Conservation (phyloP, 495 filamentous ascomycete species). For the Penicillium salamii region DNA sequence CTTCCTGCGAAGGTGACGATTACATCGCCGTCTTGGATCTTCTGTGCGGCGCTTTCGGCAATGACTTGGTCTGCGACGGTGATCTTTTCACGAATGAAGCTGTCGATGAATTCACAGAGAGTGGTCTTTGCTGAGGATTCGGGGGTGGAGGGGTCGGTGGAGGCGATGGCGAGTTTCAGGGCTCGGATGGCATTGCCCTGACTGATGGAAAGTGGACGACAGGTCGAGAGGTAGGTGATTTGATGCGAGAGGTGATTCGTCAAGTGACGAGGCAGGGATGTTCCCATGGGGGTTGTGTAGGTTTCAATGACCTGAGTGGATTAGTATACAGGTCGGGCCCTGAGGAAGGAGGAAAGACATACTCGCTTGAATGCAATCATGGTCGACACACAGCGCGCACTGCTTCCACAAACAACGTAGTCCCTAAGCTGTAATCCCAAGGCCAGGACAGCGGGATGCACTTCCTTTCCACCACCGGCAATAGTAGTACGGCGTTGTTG, state of each 20-base stretch:
- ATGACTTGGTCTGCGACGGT: constrained; percentile 84
- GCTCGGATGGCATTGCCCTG: constrained; percentile 96
- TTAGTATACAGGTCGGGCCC: constrained; percentile 10
- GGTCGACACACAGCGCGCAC: constrained; percentile 81
- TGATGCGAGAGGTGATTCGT: constrained; percentile 92
- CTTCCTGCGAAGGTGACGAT: constrained; percentile 89
- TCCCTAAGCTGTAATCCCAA: constrained; percentile 87
- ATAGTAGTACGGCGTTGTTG: constrained; percentile 66
- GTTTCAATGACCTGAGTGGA: constrained; percentile 73
- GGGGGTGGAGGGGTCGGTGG: constrained; percentile 75
- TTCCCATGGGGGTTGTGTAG: constrained; percentile 81
- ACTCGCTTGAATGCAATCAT: constrained; percentile 87
- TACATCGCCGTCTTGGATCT: constrained; percentile 75
- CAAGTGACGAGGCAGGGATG: constrained; percentile 83
- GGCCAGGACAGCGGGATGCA: constrained; percentile 83
- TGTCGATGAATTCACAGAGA: constrained; percentile 78
- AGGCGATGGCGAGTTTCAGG: constrained; percentile 83
- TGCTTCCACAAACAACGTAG: constrained; percentile 87
- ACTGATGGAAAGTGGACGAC: constrained; percentile 85
- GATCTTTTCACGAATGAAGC: constrained; percentile 86
- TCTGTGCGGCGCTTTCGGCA: constrained; percentile 65
- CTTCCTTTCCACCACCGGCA: constrained; percentile 77
- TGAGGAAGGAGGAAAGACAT: constrained; percentile 23
- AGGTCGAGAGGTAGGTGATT: constrained; percentile 89
- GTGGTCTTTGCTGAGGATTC: constrained; percentile 74